Conservation (phyloP, 768 basidiomycete species). For the Cubamyces sp. region DNA sequence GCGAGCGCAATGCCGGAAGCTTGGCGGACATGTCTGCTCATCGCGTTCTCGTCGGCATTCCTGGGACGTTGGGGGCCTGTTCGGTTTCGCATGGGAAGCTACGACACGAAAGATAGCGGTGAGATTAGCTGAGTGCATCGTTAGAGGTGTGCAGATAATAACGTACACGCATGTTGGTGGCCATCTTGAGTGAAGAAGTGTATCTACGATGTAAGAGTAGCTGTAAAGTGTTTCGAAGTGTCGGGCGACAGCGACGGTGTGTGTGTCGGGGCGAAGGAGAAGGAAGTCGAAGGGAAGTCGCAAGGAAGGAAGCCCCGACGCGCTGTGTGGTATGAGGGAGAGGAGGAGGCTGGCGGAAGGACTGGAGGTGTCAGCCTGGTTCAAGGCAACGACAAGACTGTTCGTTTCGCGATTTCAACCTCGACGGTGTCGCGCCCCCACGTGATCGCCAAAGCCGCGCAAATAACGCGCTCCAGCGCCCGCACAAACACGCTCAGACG, state of each 20-base stretch:
- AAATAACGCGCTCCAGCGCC: conserved; percentile 36
- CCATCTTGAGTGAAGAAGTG: conserved; percentile 45
- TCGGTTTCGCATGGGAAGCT: conserved; percentile 73
- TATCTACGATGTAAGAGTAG: conserved; percentile 23
- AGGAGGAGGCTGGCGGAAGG: conserved; percentile 29
- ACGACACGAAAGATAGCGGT: conserved; percentile 14
- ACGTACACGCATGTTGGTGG: conserved; percentile 65
- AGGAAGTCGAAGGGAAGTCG: conserved; percentile 38
- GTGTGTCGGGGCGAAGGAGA: conserved; percentile 23
- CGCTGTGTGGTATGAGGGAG: conserved; percentile 33
- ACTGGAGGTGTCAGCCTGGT: conserved; percentile 41
- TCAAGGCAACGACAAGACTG: conserved; percentile 34
- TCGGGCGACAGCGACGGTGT: conserved; percentile 25
- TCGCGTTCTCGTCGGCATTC: conserved; percentile 81
- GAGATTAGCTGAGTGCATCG: neutral
- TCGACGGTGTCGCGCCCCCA: conserved; percentile 38
- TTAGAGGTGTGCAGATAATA: conserved; percentile 14
- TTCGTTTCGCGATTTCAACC: conserved; percentile 34
- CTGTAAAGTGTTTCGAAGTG: conserved; percentile 27
- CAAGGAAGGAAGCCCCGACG: conserved; percentile 33
- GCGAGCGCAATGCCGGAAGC: conserved; percentile 50
- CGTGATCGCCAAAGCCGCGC: conserved; percentile 38
- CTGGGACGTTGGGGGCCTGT: conserved; percentile 61
- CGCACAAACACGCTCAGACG: conserved; percentile 2
- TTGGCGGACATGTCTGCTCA: conserved; percentile 67